Base-by-base conservation (phyloP, 352 stramenopile species). In the Phytophthora lateralis region DNA sequence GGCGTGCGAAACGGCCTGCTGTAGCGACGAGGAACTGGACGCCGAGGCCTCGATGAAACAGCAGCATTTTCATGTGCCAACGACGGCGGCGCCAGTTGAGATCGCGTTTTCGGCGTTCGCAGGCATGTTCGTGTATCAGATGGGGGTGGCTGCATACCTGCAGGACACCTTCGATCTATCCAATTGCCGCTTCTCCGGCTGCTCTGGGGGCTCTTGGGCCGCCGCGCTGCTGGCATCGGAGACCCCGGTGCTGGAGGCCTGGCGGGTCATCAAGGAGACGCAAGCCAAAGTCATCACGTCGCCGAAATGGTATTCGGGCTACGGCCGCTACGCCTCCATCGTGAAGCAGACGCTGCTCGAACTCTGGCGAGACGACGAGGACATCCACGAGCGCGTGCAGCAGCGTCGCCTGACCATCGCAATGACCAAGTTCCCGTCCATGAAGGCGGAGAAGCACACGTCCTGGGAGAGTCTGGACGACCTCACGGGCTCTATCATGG, bases 51-150 rank as follows among this genome's bases (percentile, higher is more conserved):
- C 59, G 34, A 57, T 29, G 8, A 32, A 70, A 5, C n/a, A 54
- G 26, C 60, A 48, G 39, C 7, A 20, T 2, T 11, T 18, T 9
- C 11, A 44, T 6, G 27, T n/a, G 24, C 20, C 43, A 20, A 46
- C 55, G 29, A 24, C 21, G 21, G 21, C 26, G 4, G 6, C 26
- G 26, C 76, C 76, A 1, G 69, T 90, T 38, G 80, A 90, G 63
- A 78, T 89, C 48, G 77, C 76, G 7, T 90, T 90, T 63, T 88
- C 80, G 29, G 75, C 78, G 9, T 90, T 78, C n/a, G 80, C 65
- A 2, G 80, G 78, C 27, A 71, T 80, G 61, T 90, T 90, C 50
- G 77, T 88, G 8, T 90, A 89, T 55, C 81, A 90, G 64, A 90
- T 90, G 80, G 80, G 80, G 26, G 61, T 89, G 46, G 80, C 80